Percentiles rank a stretch among this genome's conserved stretches.
Evolutionary conservation across 495 filamentous ascomycete species (phyloP).

Genomic region (Penicillium paradoxum): DNA sequence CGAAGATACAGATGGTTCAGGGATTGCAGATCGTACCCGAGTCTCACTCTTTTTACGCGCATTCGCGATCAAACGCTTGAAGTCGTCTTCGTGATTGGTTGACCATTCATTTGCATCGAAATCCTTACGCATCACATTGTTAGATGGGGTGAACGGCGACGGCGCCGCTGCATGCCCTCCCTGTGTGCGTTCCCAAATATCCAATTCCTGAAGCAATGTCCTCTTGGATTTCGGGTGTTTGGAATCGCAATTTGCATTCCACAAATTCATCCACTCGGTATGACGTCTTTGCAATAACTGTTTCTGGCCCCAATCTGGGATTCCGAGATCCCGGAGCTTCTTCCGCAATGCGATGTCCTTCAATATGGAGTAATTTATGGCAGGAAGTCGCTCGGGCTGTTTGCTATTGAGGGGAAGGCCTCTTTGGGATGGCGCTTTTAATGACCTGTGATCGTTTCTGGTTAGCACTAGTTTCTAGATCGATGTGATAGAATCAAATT

Average conservation of each 20-base stretch:
- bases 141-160: conserved; percentile 21
- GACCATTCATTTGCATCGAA: conserved; percentile 80
- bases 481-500: conserved; percentile 7
- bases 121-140: conserved; percentile 65
- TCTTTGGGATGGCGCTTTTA: conserved; percentile 15
- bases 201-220: conserved; percentile 71
- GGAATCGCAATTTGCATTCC: conserved; percentile 95
- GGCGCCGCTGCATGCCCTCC: conserved; percentile 30
- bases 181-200: conserved; percentile 78
- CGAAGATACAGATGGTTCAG: conserved; percentile 12
- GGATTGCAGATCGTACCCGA: conserved; percentile 27
- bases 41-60: conserved; percentile 49
- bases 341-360: conserved; percentile 71
- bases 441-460: conserved; percentile 13
- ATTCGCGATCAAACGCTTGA: conserved; percentile 67
- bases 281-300: conserved; percentile 71
- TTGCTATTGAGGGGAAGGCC: conserved; percentile 18
- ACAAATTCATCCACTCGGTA: conserved; percentile 89
- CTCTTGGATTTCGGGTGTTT: conserved; percentile 60
- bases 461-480: conserved; percentile 9
- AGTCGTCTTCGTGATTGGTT: conserved; percentile 63
- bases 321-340: conserved; percentile 78
- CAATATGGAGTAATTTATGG: conserved; percentile 74
- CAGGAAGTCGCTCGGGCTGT: conserved; percentile 59
- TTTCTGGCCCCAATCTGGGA: conserved; percentile 63